These are phyloP conservation scores for Rhodotorula toruloides DNA, from an alignment of 768 basidiomycete genomes.

Conservation along the genomic window DNA sequence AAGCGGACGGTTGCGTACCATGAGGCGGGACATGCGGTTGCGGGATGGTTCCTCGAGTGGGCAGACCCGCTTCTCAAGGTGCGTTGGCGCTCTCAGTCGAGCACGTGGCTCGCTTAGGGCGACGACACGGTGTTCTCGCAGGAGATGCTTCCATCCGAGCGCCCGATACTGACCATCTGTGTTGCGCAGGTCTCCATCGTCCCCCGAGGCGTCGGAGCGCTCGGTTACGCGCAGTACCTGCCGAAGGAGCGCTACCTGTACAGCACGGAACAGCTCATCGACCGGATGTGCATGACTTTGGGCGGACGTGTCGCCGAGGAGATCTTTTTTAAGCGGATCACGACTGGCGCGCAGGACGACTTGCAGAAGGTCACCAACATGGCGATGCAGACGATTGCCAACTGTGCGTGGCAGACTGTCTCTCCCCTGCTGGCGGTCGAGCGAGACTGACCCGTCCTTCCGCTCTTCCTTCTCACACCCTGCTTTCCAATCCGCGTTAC, in stretches of 20 bases:
- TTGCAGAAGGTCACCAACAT: slow-evolving; percentile 95
- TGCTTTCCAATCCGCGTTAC: background rate
- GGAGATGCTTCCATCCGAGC: background rate
- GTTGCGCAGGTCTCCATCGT: slow-evolving; percentile 90
- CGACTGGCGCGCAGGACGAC: slow-evolving; percentile 97
- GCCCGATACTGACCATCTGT: slow-evolving; percentile 57
- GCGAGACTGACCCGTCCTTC: background rate
- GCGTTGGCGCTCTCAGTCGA: slow-evolving; percentile 48
- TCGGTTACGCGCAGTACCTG: slow-evolving; percentile 68
- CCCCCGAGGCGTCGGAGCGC: slow-evolving; percentile 77
- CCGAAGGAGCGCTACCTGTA: slow-evolving; percentile 60
- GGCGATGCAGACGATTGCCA: slow-evolving; percentile 66
- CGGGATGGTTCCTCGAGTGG: slow-evolving; percentile 97
- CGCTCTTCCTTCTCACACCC: background rate
- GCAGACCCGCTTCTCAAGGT: slow-evolving; percentile 96
- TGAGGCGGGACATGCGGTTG: slow-evolving; percentile 96
- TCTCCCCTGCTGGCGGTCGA: background rate
- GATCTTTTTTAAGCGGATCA: slow-evolving; percentile 91
- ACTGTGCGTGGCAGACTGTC: slow-evolving; percentile 35
- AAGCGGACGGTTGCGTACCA: slow-evolving; percentile 99
- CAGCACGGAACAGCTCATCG: slow-evolving; percentile 86
- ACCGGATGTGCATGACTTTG: slow-evolving; percentile 97
- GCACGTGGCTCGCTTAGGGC: too few species aligned
- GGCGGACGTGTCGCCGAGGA: slow-evolving; percentile 98
- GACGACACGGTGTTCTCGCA: too few species aligned